Evolutionary conservation across 352 stramenopile genomes (phyloP), one percentile per base, ranked within the genome.

Genomic region (Globisporangium nunn): DNA sequence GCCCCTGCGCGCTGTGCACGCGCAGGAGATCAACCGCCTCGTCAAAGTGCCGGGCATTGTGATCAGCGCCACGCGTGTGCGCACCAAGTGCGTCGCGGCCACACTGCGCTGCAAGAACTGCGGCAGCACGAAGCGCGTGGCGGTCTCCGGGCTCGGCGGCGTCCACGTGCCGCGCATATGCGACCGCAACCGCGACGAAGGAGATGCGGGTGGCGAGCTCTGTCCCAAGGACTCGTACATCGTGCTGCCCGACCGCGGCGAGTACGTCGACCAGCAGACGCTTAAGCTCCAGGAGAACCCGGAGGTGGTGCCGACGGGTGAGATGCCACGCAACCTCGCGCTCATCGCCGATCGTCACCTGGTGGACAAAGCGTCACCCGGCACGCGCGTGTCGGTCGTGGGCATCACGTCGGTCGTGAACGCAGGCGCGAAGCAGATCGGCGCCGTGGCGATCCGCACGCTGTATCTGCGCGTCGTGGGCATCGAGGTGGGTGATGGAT

Each of bases 241-340:
- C 4, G 87, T 99, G 3, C 60, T 98, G 28, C 92, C 97, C 0
- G 96, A 99, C 66, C 79, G 97, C 52, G 81, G 82, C 46, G 75
- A 91, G 8, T 99, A 98, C 67, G 90, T 98, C 0, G 96, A 99
- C 72, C 93, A 98, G 62, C 97, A 99, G 79, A 98, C 95, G n/a
- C 73, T 99, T 31, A 99, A 99, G 76, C 75, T 99, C 41, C 92
- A 98, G 71, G 91, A 98, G 63, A 96, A 77, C 71, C 97, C 74
- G 0, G 96, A 99, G 64, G 92, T 96, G 15, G 96, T 99, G 7
- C 96, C 97, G 0, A 99, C 97, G 4, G 97, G 97, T 30, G 97
- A 99, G 69, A 99, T 99, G 97, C 97, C 97, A 17, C 81, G 97
- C 30, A 96, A 96, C 58, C 78, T 99, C 35, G 72, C 98, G 41